phyloP scores from a whole-genome alignment of 2,329 filamentous ascomycete genomes.

The Calycina herbarum region DNA sequence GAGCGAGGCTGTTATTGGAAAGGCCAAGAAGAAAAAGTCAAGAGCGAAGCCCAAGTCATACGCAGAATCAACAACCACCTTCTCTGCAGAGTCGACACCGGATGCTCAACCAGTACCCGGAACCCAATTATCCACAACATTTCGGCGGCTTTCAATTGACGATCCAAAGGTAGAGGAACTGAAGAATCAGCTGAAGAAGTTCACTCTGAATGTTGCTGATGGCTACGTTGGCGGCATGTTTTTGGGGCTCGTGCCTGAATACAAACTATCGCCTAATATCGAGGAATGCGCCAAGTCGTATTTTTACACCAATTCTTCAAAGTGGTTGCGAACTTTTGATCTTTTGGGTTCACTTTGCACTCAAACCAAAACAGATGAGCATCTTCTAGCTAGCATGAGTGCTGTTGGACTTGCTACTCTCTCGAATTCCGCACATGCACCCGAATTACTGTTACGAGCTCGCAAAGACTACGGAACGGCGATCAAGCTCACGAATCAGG shows the following conservation, averaged over 20 bases:
- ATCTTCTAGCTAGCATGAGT: constrained; percentile 40
- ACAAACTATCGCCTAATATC: not conserved
- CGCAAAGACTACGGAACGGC: constrained; percentile 51
- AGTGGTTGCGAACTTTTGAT: constrained; percentile 33
- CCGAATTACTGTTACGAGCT: constrained; percentile 47
- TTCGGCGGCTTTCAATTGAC: not conserved
- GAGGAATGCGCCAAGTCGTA: constrained; percentile 35
- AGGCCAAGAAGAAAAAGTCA: constrained; percentile 40
- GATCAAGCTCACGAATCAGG: constrained; percentile 49
- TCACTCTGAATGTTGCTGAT: not conserved
- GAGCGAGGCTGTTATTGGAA: constrained; percentile 54
- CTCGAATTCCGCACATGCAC: constrained; percentile 39
- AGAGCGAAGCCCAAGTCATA: constrained; percentile 44
- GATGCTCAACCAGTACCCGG: too few species aligned
- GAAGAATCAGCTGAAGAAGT: not conserved
- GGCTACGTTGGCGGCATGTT: not conserved
- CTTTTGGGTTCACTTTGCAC: constrained; percentile 17
- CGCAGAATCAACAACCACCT: constrained; percentile 20
- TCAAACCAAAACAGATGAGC: constrained; percentile 12
- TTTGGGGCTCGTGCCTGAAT: not conserved
- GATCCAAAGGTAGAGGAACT: not conserved
- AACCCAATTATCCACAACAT: not conserved
- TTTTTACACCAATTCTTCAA: constrained; percentile 54
- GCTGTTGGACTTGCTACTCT: constrained; percentile 53
- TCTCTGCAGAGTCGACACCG: not conserved